A percentile compares a stretch with the other conserved stretches of the same genome.
Evolutionary conservation across 371 early-diverging fungal species (phyloP).

Genomic region (Rhizopus arrhizus): DNA sequence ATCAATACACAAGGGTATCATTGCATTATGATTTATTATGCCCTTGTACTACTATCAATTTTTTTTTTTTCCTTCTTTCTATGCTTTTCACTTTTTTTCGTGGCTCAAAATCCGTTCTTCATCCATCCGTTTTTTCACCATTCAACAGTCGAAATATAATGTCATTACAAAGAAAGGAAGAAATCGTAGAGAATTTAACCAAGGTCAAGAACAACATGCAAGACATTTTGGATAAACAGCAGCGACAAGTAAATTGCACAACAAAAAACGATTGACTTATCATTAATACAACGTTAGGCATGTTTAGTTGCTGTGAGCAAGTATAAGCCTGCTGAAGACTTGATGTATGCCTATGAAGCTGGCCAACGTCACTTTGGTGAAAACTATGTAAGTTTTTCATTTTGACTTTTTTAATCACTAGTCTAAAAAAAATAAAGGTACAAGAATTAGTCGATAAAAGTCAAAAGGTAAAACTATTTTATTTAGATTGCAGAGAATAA

Average conservation of each 20-base stretch:
- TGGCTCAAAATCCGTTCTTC: too few species aligned
- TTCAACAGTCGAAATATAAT: too few species aligned
- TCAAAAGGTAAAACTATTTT: slow-evolving; percentile 50
- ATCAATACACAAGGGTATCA: too few species aligned
- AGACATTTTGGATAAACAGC: slow-evolving; percentile 6
- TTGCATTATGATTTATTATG: too few species aligned
- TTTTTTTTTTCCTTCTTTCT: too few species aligned
- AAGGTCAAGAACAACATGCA: slow-evolving; percentile 15
- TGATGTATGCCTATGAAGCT: slow-evolving; percentile 72
- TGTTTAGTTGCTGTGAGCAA: slow-evolving; percentile 92
- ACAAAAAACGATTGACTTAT: neutral
- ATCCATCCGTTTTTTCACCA: too few species aligned
- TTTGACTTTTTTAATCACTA: neutral
- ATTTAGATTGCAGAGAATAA: neutral
- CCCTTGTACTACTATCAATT: too few species aligned
- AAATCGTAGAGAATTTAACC: slow-evolving; percentile 18
- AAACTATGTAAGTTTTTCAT: slow-evolving; percentile 74
- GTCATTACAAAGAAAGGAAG: slow-evolving; percentile 19
- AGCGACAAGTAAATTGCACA: slow-evolving; percentile 3
- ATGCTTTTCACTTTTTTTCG: too few species aligned
- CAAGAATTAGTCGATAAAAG: slow-evolving; percentile 95
- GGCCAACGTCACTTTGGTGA: slow-evolving; percentile 96
- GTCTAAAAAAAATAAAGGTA: slow-evolving; percentile 48
- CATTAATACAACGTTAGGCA: slow-evolving; percentile 25
- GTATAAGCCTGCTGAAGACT: slow-evolving; percentile 81